Conservation (phyloP, 2,329 filamentous ascomycete genomes). For the Graphilbum fragrans region DNA sequence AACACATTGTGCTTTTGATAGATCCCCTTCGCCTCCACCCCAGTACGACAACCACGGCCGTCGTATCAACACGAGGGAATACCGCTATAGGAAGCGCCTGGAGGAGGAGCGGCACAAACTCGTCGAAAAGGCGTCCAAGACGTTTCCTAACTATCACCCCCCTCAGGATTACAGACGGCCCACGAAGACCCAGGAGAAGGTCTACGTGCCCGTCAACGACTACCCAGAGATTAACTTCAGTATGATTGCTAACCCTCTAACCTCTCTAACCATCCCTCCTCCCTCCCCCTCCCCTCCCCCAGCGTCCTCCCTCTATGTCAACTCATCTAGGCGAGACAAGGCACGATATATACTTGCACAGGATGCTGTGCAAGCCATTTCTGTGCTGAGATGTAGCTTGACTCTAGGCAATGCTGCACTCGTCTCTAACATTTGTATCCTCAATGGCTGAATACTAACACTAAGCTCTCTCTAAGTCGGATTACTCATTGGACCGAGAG, state of each 20-base stretch:
- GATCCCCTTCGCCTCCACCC: constrained; percentile 87
- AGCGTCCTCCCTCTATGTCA: constrained; percentile 5
- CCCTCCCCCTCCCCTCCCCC: background rate
- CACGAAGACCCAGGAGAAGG: constrained; percentile 99
- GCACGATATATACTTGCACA: constrained; percentile 19
- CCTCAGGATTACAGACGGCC: constrained; percentile 96
- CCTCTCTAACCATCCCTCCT: constrained; percentile 50
- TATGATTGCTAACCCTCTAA: constrained; percentile 99
- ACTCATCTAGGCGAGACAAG: constrained; percentile 19
- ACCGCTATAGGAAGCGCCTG: constrained; percentile 92
- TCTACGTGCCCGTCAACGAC: constrained; percentile 99
- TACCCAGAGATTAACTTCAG: constrained; percentile 99
- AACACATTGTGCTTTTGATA: constrained; percentile 20
- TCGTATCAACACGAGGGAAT: constrained; percentile 98
- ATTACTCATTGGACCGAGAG: constrained; percentile 99
- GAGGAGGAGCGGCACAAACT: constrained; percentile 98
- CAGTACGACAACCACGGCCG: constrained; percentile 99
- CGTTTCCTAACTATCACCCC: constrained; percentile 98
- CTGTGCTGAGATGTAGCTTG: constrained; percentile 18
- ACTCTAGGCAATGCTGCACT: constrained; percentile 8
- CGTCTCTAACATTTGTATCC: background rate
- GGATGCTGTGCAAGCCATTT: constrained; percentile 15
- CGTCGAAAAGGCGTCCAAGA: constrained; percentile 98
- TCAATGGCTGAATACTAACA: constrained; percentile 60
- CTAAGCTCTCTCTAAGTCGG: constrained; percentile 86